A percentile compares a stretch with the other conserved stretches of the same genome.
phyloP scores from a whole-genome alignment of 2,329 filamentous ascomycete species.

The Aspergillus piperis region DNA sequence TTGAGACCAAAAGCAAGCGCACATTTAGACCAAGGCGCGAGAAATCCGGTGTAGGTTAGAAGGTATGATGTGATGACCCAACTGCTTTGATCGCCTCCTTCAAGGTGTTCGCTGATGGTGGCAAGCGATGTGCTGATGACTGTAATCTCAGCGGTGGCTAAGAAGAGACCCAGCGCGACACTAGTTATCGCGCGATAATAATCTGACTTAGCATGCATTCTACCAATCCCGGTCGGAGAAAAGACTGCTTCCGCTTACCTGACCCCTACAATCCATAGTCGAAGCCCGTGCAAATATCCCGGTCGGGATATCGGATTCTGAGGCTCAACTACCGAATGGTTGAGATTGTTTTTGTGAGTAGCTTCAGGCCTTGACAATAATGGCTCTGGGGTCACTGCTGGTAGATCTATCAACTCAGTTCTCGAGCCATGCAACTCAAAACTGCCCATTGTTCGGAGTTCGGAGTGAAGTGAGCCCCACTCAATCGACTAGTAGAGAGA shows the following conservation, averaged over 20 bases:
- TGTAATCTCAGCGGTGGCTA: constrained; percentile 52
- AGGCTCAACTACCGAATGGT: not conserved
- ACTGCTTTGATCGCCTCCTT: constrained; percentile 38
- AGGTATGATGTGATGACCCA: constrained; percentile 55
- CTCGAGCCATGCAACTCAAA: not conserved
- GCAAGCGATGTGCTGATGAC: constrained; percentile 56
- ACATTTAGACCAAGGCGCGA: constrained; percentile 59
- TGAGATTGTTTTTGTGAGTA: not conserved
- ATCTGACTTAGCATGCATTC: not conserved
- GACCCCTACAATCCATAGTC: constrained; percentile 2
- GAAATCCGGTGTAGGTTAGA: constrained; percentile 56
- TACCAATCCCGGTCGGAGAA: not conserved
- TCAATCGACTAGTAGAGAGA: not conserved
- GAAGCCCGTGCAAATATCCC: not conserved
- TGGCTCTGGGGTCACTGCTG: not conserved
- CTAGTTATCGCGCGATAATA: not conserved
- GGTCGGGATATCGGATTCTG: not conserved
- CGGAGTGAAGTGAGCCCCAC: not conserved
- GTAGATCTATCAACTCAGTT: not conserved
- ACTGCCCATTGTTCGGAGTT: not conserved
- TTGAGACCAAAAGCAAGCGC: constrained; percentile 61
- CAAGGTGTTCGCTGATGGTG: constrained; percentile 45
- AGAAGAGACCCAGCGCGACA: constrained; percentile 34
- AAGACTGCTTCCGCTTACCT: not conserved
- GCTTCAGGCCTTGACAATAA: not conserved